Conservation (phyloP, 257 asterid species). For the Verbena officinalis region DNA sequence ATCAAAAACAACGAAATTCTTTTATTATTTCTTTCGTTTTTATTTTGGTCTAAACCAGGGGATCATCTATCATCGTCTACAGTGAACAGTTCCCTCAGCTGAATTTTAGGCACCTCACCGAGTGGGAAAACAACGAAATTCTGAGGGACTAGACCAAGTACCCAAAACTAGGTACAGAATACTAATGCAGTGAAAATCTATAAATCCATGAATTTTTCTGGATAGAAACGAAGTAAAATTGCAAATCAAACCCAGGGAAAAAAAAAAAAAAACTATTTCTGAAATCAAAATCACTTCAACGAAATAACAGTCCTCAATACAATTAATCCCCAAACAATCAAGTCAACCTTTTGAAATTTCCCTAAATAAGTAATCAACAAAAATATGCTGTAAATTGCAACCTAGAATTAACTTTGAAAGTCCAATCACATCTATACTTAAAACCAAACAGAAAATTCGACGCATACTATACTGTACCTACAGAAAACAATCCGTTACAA, state of each 20-base stretch:
- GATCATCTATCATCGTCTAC: too few relatives aligned
- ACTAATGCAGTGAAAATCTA: too few relatives aligned
- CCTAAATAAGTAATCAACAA: background rate
- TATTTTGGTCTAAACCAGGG: too few relatives aligned
- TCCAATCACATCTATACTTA: background rate
- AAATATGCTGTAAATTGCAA: conserved; percentile 9
- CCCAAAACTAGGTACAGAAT: too few relatives aligned
- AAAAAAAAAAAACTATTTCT: background rate
- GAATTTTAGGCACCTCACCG: too few relatives aligned
- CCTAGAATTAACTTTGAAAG: background rate
- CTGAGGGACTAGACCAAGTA: too few relatives aligned
- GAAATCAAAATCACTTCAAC: background rate
- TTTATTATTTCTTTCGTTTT: too few relatives aligned
- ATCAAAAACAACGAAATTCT: too few relatives aligned
- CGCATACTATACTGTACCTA: background rate
- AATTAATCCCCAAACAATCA: conserved; percentile 4
- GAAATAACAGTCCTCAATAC: conserved; percentile 8
- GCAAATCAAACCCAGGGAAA: background rate
- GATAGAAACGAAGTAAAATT: background rate
- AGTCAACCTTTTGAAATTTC: conserved; percentile 23
- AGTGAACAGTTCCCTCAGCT: too few relatives aligned
- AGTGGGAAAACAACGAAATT: too few relatives aligned
- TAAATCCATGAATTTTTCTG: background rate
- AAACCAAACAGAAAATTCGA: background rate
- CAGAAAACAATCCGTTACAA: background rate